Percentiles rank a stretch among this genome's conserved stretches.
Evolutionary conservation across 73 alveolate species (phyloP).

Genomic region (Paramecium primaurelia): DNA sequence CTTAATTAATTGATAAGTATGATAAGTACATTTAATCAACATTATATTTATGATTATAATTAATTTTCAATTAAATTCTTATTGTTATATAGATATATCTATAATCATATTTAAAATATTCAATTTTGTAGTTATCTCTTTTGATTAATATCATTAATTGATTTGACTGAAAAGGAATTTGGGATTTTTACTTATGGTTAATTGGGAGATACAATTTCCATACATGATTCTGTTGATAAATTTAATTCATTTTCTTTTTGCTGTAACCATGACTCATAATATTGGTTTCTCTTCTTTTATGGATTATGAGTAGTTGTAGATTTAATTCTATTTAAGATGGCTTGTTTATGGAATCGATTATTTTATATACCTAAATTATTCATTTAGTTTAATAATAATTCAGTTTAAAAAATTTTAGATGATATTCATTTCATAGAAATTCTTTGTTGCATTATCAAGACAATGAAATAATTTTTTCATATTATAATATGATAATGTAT

Average conservation of each 20-base stretch:
- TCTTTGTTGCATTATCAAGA: background rate
- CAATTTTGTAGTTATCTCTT: background rate
- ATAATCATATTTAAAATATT: background rate
- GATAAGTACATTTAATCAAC: background rate
- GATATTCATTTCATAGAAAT: background rate
- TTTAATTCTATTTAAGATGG: background rate
- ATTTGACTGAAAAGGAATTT: background rate
- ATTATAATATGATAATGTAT: background rate
- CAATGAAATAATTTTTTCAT: background rate
- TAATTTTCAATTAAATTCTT: background rate
- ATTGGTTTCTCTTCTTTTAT: background rate
- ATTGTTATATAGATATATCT: background rate
- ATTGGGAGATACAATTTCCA: background rate
- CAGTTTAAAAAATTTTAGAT: constrained; percentile 24
- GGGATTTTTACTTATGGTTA: background rate
- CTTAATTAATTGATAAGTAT: background rate
- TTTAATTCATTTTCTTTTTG: background rate
- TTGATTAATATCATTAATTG: background rate
- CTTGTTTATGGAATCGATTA: background rate
- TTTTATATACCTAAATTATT: background rate
- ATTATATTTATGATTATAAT: background rate
- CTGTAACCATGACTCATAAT: background rate
- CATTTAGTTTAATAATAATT: background rate
- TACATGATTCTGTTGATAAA: background rate
- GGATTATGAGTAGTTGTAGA: background rate